Base-by-base conservation (phyloP, 352 stramenopile species). In the Pythium aristosporum region DNA sequence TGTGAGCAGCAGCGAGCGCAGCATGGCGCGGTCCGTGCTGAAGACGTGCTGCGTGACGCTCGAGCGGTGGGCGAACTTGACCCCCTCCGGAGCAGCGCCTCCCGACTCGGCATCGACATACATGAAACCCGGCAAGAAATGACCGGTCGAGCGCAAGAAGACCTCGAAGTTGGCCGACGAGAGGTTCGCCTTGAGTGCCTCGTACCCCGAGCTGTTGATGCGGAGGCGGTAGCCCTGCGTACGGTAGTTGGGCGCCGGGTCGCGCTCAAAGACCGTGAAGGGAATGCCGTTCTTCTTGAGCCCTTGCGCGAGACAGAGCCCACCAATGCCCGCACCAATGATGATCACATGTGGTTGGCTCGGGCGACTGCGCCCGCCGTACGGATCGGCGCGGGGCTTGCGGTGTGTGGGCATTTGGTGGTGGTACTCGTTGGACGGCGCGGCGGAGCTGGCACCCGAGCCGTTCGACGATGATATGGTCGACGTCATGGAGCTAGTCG, bases 241-340 rank as follows among this genome's bases (percentile, higher is more conserved):
- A 6, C 80, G 76, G 51, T 81, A 87, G 61, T 86, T 89, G 15
- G 78, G 73, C 15, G 80, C 75, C 21, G 78, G 78, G 20, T 89
- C 80, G 20, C 80, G 72, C 41, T 89, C 80, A 47, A 87, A 89
- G 30, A 89, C 68, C 0, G 80, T 89, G 67, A 89, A 88, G 1
- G 76, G 76, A 55, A 89, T 85, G 50, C 76, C 78, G 28, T 74
- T 28, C 43, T 86, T 85, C 44, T 77, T 77, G 42, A 89, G 73
- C 0, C 78, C 80, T 55, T 89, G 78, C 0, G 80, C 80, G 21
- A 89, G 70, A 47, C 80, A 89, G 3, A 89, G 61, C 0, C 80
- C 80, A 10, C 80, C 80, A 41, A 89, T 83, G 9, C 80, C 80
- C 5, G 57, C 80, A 15, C 80, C 80, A 15, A 87, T 56, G 54